phyloP scores from a whole-genome alignment of 2,329 filamentous ascomycete species.

The Didymella exigua region DNA sequence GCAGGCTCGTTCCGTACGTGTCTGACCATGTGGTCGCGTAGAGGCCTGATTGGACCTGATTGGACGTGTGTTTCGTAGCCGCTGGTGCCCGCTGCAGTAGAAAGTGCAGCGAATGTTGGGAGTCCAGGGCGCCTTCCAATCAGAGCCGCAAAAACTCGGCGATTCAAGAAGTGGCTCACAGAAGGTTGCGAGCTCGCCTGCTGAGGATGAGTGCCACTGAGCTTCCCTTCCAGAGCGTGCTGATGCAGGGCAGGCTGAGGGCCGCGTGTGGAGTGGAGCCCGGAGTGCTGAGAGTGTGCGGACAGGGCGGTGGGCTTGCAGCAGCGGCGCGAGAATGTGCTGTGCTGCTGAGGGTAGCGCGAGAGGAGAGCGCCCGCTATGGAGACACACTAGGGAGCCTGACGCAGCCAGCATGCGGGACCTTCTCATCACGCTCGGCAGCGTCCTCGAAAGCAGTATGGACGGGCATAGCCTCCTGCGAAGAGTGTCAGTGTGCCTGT shows the following conservation, averaged over 20 bases:
- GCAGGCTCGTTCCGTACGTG: conserved; percentile 21
- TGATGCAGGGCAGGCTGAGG: neutral
- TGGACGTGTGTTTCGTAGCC: conserved; percentile 17
- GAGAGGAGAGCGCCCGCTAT: conserved; percentile 5
- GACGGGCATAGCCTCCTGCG: conserved; percentile 12
- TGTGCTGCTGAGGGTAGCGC: conserved; percentile 10
- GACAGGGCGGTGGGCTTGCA: conserved; percentile 11
- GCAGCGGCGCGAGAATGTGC: conserved; percentile 12
- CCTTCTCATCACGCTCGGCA: conserved; percentile 8
- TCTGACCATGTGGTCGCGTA: conserved; percentile 16
- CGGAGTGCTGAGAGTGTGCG: conserved; percentile 1
- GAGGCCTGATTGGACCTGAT: conserved; percentile 15
- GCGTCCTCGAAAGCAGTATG: neutral
- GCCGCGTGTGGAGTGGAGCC: conserved; percentile 1
- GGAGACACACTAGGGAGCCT: conserved; percentile 14
- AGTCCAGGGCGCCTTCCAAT: conserved; percentile 12
- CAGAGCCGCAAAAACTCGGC: conserved; percentile 4
- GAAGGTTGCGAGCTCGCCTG: conserved; percentile 3
- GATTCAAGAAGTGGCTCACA: conserved; percentile 10
- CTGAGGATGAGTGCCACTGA: neutral
- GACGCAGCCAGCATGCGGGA: conserved; percentile 12
- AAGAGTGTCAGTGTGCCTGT: neutral
- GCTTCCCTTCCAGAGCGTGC: conserved; percentile 1
- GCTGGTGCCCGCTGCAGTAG: conserved; percentile 15
- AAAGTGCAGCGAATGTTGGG: conserved; percentile 8